A percentile compares a stretch with the other conserved stretches of the same genome.
Conservation (phyloP, 768 basidiomycete species). For the Rickenella mellea region DNA sequence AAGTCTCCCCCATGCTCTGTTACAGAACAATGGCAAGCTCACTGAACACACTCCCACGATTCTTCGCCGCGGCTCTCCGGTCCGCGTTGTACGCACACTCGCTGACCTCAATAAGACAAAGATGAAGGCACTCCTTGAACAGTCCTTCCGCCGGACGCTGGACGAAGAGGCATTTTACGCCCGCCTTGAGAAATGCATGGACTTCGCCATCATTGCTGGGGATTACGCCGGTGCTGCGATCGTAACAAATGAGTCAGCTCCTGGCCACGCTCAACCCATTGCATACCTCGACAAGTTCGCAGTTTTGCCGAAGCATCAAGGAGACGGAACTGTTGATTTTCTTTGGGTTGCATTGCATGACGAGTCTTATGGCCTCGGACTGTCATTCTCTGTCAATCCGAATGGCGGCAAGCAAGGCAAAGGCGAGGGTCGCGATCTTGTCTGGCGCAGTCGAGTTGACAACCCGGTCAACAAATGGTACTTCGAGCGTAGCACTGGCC, state of each 20-base stretch:
- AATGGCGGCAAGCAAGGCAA: constrained; percentile 87
- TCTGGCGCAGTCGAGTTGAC: constrained; percentile 88
- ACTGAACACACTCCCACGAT: constrained; percentile 90
- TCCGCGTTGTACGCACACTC: constrained; percentile 66
- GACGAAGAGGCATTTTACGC: constrained; percentile 68
- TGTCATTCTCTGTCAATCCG: constrained; percentile 89
- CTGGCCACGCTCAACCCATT: constrained; percentile 32
- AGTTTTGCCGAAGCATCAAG: constrained; percentile 88
- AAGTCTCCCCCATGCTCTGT: constrained; percentile 86
- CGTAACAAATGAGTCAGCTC: constrained; percentile 53
- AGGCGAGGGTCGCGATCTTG: constrained; percentile 87
- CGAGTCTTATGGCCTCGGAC: constrained; percentile 93
- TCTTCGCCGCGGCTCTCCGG: constrained; percentile 78
- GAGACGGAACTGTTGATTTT: constrained; percentile 98
- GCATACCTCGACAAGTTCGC: constrained; percentile 99
- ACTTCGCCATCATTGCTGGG: constrained; percentile 89
- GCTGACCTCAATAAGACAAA: constrained; percentile 67
- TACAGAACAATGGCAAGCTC: constrained; percentile 79
- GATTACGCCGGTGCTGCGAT: constrained; percentile 94
- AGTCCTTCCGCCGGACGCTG: constrained; percentile 71
- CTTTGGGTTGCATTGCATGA: constrained; percentile 98
- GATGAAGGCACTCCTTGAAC: constrained; percentile 76
- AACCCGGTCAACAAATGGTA: constrained; percentile 99
- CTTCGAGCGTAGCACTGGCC: constrained; percentile 90
- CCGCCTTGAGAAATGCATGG: constrained; percentile 67